These are phyloP conservation scores for Camellia granthamiana DNA, from an alignment of 148 eudicot species.

Conservation along the genomic window DNA sequence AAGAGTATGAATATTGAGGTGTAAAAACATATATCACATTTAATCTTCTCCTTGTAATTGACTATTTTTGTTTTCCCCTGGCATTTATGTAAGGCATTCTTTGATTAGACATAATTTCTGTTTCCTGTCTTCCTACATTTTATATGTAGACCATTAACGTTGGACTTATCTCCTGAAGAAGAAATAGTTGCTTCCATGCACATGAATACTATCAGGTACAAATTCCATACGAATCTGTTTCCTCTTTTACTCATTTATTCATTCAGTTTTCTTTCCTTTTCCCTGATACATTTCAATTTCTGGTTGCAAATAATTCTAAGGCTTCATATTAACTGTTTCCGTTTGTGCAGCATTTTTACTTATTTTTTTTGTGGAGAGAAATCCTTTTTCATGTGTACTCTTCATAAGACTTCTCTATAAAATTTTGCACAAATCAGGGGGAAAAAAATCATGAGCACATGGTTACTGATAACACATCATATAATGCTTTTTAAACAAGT, in stretches of 20 bases:
- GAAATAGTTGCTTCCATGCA: constrained; percentile 86
- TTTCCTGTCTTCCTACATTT: not conserved
- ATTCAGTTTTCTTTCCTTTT: not conserved
- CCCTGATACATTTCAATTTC: not conserved
- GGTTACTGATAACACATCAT: not conserved
- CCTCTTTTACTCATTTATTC: constrained; percentile 1
- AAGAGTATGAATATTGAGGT: not conserved
- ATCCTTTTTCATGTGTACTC: not conserved
- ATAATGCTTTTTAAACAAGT: not conserved
- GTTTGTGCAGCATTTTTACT: not conserved
- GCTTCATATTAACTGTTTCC: not conserved
- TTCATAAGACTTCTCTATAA: not conserved
- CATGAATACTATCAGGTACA: constrained; percentile 77
- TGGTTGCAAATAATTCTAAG: not conserved
- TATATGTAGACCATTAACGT: constrained; percentile 51
- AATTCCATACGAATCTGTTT: not conserved
- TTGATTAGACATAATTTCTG: not conserved
- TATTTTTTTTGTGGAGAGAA: not conserved
- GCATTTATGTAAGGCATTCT: not conserved
- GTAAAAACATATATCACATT: not conserved
- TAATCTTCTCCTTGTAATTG: not conserved
- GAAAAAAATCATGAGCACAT: not conserved
- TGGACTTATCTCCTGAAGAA: constrained; percentile 93
- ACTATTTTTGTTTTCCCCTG: not conserved
- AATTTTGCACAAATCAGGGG: not conserved